Conservation (phyloP, 495 filamentous ascomycete genomes). For the Halenospora varia region DNA sequence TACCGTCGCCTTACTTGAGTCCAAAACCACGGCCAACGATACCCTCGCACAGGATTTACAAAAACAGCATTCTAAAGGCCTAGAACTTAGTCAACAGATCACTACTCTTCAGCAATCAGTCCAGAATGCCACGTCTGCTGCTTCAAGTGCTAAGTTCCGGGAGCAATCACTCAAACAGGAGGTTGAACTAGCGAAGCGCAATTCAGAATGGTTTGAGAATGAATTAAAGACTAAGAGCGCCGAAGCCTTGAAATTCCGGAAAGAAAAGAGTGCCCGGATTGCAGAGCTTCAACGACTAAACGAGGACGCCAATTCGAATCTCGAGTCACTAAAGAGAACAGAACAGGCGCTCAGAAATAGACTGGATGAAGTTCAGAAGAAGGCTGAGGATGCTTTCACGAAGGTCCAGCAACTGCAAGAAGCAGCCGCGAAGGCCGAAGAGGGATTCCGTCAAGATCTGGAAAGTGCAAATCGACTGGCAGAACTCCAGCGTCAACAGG, state of each 20-base stretch:
- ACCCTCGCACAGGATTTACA: slow-evolving; percentile 80
- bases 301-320: slow-evolving; percentile 71
- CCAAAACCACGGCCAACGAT: slow-evolving; percentile 84
- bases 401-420: slow-evolving; percentile 84
- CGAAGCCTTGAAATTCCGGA: slow-evolving; percentile 85
- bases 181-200: slow-evolving; percentile 76
- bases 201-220: slow-evolving; percentile 85
- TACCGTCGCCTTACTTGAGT: slow-evolving; percentile 79
- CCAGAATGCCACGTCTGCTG: slow-evolving; percentile 73
- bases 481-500: slow-evolving; percentile 78
- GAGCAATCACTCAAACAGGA: slow-evolving; percentile 88
- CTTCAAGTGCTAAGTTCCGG: slow-evolving; percentile 74
- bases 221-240: slow-evolving; percentile 85
- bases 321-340: slow-evolving; percentile 72
- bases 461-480: slow-evolving; percentile 76
- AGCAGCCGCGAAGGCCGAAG: slow-evolving; percentile 68
- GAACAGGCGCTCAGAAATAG: slow-evolving; percentile 76
- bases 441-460: slow-evolving; percentile 78
- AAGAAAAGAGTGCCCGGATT: slow-evolving; percentile 86
- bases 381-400: slow-evolving; percentile 75
- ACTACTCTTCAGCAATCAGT: slow-evolving; percentile 74
- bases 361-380: slow-evolving; percentile 77
- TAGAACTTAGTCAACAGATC: slow-evolving; percentile 76
- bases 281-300: slow-evolving; percentile 82
- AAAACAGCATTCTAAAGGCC: slow-evolving; percentile 78